phyloP scores from a whole-genome alignment of 129 eudicot genomes.

The Arctium lappa region DNA sequence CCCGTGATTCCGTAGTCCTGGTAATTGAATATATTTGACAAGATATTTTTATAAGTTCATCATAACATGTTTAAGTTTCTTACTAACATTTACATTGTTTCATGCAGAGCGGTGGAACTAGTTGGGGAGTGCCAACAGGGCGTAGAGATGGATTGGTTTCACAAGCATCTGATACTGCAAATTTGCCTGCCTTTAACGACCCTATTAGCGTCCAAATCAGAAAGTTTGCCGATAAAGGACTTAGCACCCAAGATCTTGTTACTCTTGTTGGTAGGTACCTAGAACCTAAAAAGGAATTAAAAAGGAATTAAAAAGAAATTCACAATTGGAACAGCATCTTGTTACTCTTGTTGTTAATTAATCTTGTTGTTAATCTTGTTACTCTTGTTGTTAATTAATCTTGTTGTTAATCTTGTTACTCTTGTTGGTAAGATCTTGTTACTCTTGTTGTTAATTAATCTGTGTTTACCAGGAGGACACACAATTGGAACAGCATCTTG shows the following conservation, averaged over 20 bases:
- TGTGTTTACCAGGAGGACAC: conserved; percentile 43
- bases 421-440: too few relatives aligned
- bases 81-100: too few relatives aligned
- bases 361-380: too few relatives aligned
- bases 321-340: too few relatives aligned
- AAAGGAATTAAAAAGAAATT: too few relatives aligned
- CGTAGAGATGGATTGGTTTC: conserved; percentile 79
- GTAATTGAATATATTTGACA: neutral
- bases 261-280: conserved; percentile 62
- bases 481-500: conserved; percentile 35
- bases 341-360: too few relatives aligned
- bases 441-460: too few relatives aligned
- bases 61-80: too few relatives aligned
- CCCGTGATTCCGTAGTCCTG: conserved; percentile 26
- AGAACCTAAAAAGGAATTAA: neutral
- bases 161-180: conserved; percentile 48
- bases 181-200: conserved; percentile 45
- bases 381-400: too few relatives aligned
- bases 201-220: conserved; percentile 40
- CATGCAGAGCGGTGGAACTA: conserved; percentile 43
- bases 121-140: conserved; percentile 65
- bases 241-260: conserved; percentile 63
- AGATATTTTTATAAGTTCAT: too few relatives aligned
- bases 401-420: too few relatives aligned
- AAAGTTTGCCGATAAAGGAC: conserved; percentile 50